Evolutionary conservation across 805 yeast genomes (phyloP).

Genomic region (Saturnispora silvae): DNA sequence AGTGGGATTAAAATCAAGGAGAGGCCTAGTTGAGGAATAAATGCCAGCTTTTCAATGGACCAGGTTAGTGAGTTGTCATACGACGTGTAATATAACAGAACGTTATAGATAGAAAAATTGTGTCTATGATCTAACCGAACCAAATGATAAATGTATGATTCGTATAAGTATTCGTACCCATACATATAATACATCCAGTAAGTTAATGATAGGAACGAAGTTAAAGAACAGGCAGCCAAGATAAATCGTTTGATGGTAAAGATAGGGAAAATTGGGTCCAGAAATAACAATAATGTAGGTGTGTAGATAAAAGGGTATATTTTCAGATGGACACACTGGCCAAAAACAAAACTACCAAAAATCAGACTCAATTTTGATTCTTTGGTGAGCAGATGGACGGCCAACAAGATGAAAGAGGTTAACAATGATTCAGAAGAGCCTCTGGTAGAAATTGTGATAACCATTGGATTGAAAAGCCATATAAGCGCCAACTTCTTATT

Average conservation of each 20-base stretch:
- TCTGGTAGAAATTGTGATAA: slow-evolving; percentile 79
- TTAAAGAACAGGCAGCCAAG: slow-evolving; percentile 31
- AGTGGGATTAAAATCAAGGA: slow-evolving; percentile 52
- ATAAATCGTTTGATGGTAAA: slow-evolving; percentile 33
- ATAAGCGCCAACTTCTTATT: slow-evolving; percentile 23
- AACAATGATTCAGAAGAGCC: slow-evolving; percentile 89
- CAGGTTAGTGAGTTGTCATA: slow-evolving; percentile 15
- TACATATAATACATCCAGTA: slow-evolving; percentile 54
- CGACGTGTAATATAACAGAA: slow-evolving; percentile 56
- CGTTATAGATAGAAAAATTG: slow-evolving; percentile 82
- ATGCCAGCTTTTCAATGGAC: slow-evolving; percentile 41
- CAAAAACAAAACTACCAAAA: slow-evolving; percentile 44
- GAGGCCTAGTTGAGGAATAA: slow-evolving; percentile 68
- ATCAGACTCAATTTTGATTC: slow-evolving; percentile 7
- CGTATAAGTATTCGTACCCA: slow-evolving; percentile 64
- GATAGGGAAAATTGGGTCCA: slow-evolving; percentile 24
- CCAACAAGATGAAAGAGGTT: slow-evolving; percentile 61
- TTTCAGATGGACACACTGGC: slow-evolving; percentile 78
- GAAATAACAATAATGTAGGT: slow-evolving; percentile 49
- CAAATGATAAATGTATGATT: slow-evolving; percentile 77
- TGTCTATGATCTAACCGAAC: slow-evolving; percentile 86
- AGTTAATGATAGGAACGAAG: slow-evolving; percentile 39
- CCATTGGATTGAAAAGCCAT: slow-evolving; percentile 95
- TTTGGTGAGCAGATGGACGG: slow-evolving; percentile 34
- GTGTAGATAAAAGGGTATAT: slow-evolving; percentile 84